Conservation (phyloP, 2,329 filamentous ascomycete species). For the Stagonosporopsis chrysanthemi region DNA sequence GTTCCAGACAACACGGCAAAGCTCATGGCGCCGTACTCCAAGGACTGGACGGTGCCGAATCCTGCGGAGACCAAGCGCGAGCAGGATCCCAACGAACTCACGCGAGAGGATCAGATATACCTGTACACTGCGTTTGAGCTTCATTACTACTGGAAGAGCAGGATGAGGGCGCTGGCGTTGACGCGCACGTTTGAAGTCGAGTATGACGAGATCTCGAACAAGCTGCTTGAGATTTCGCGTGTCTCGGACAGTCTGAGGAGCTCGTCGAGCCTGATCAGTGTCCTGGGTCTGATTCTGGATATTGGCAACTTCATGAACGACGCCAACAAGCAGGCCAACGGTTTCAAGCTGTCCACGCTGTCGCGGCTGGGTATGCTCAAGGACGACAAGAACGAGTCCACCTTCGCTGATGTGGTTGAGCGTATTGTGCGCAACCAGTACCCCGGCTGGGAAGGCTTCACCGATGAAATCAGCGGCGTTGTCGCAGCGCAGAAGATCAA, state of each 20-base stretch:
- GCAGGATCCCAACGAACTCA: conserved; percentile 85
- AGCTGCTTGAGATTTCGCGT: conserved; percentile 82
- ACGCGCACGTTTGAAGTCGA: conserved; percentile 85
- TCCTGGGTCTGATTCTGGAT: conserved; percentile 92
- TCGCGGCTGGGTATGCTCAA: conserved; percentile 96
- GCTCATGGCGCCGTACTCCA: conserved; percentile 92
- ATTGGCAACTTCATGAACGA: conserved; percentile 99
- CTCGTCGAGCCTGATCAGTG: conserved; percentile 93
- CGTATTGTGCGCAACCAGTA: conserved; percentile 97
- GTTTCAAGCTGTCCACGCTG: conserved; percentile 96
- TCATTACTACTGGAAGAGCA: conserved; percentile 97
- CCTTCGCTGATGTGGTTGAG: conserved; percentile 93
- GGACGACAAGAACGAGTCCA: conserved; percentile 98
- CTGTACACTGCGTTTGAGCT: conserved; percentile 91
- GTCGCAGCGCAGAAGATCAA: conserved; percentile 87
- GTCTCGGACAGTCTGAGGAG: conserved; percentile 91
- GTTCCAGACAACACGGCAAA: conserved; percentile 91
- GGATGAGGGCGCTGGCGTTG: conserved; percentile 88
- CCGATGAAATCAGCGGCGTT: conserved; percentile 82
- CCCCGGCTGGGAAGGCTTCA: conserved; percentile 90
- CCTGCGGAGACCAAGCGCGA: conserved; percentile 80
- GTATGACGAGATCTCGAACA: conserved; percentile 88
- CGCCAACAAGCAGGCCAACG: conserved; percentile 95
- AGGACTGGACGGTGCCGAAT: conserved; percentile 92
- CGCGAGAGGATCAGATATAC: conserved; percentile 94